Evolutionary conservation across 371 early-diverging fungal species (phyloP), one percentile per base, ranked within the genome.

Genomic region (Rhizopus arrhizus): DNA sequence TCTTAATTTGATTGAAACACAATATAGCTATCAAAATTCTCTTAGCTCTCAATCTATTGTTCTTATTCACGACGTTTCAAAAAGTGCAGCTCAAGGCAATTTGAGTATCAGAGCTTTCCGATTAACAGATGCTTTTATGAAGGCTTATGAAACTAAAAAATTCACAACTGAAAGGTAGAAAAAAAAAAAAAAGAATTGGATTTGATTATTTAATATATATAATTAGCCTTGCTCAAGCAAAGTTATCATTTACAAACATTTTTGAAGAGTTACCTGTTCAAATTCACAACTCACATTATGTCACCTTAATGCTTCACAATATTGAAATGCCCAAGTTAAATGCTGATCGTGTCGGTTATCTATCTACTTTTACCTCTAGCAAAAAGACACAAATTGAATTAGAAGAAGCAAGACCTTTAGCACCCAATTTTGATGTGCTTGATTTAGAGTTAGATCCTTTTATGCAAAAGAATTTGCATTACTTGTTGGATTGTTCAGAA

Each of bases 191-290:
- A 58, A 32, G 32, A 40, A 16, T n/a, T 8, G 13, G 38, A 34
- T 46, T 50, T 31, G 41, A 13, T 57, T 7, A 12, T 34, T n/a
- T 13, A 6, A 32, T 3, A 28, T 22, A 22, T 22, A 22, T 22
- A 22, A 22, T 22, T 22, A 22, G 81, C 51, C 81, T 95, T 53
- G 81, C 87, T 56, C 78, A 88, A 61, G 80, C 89, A 65, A 90
- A 93, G 52, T 73, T 95, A 63, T 89, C 93, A 3, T 91, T 91
- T 69, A 86, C 87, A 47, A 87, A 87, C 69, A 89, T 98, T 48
- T 89, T 96, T 68, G 92, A 95, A 75, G 90, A 93, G 72, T 79
- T 97, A 41, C 96, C 96, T 49, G 82, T 98, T 64, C 78, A 86
- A 47, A 83, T 98, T 63, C 89, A 86, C 74, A 91, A 91, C 81